phyloP scores from a whole-genome alignment of 768 basidiomycete genomes.

The Mycena chlorophos region DNA sequence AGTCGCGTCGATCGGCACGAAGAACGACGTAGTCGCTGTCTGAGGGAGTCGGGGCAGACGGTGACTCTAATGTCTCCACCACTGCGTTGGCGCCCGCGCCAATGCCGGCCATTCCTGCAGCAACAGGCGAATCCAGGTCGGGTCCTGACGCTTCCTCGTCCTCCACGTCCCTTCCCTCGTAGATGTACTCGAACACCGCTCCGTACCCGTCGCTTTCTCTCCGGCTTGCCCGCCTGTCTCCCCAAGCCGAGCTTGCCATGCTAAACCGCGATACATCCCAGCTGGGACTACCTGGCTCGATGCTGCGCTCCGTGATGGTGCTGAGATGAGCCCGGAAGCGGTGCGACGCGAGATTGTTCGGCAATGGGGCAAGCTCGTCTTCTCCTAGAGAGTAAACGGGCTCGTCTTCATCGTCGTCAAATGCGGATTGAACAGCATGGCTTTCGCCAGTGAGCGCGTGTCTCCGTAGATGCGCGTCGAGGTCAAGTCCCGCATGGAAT shows the following conservation, averaged over 20 bases:
- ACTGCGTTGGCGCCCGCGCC: not conserved
- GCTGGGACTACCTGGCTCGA: conserved; percentile 8
- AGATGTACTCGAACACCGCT: not conserved
- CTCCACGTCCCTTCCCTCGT: not conserved
- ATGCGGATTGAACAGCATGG: not conserved
- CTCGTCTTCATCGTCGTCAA: not conserved
- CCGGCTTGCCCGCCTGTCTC: not conserved
- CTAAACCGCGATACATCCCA: conserved; percentile 1
- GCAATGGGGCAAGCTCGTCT: not conserved
- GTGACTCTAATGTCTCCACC: not conserved
- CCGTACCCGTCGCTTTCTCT: not conserved
- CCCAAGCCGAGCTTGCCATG: not conserved
- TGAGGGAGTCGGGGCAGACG: not conserved
- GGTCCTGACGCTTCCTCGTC: not conserved
- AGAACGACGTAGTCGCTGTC: not conserved
- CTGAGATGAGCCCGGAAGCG: conserved; percentile 7
- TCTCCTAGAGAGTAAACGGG: not conserved
- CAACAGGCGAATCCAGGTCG: not conserved
- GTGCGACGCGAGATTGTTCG: not conserved
- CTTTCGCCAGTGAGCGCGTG: not conserved
- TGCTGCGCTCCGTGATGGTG: conserved; percentile 20
- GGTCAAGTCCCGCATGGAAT: conserved; percentile 6
- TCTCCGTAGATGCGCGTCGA: conserved; percentile 3
- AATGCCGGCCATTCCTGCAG: not conserved
- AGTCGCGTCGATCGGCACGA: not conserved